Evolutionary conservation across 176 grass and related monocot species (phyloP).

Genomic region (Microstegium vimineum): DNA sequence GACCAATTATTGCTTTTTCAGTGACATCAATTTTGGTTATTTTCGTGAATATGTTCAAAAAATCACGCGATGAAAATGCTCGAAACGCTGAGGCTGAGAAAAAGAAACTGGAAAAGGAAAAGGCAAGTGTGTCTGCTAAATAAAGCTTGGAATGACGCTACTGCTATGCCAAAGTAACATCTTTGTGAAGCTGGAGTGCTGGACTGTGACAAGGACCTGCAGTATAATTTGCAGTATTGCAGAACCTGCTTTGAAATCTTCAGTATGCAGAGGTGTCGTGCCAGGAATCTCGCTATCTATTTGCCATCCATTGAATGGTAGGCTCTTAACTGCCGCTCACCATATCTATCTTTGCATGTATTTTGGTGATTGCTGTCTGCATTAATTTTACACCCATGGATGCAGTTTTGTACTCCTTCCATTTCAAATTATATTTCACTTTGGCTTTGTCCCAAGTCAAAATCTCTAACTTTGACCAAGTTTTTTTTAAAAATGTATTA

Average conservation of each 20-base stretch:
- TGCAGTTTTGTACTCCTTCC: not conserved
- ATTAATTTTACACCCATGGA: not conserved
- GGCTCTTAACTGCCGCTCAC: not conserved
- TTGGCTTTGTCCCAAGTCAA: not conserved
- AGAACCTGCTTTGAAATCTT: not conserved
- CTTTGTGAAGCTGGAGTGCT: not conserved
- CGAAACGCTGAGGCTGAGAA: conserved; percentile 71
- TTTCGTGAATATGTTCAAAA: conserved; percentile 97
- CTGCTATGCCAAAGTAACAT: not conserved
- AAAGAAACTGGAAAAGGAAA: conserved; percentile 87
- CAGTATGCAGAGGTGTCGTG: not conserved
- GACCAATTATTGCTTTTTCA: conserved; percentile 38
- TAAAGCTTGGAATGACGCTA: conserved; percentile 27
- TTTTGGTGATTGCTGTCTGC: not conserved
- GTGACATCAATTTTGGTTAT: conserved; percentile 93
- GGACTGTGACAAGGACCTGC: conserved; percentile 8
- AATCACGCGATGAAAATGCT: conserved; percentile 92
- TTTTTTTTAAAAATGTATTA: not conserved
- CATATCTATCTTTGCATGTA: not conserved
- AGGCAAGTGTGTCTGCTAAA: conserved; percentile 36
- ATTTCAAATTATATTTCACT: not conserved
- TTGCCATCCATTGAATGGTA: conserved; percentile 29
- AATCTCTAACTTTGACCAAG: not conserved
- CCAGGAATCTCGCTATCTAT: not conserved
- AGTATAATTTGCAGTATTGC: not conserved